Evolutionary conservation across 2,329 filamentous ascomycete species (phyloP).

Genomic region (Monilinia aucupariae): DNA sequence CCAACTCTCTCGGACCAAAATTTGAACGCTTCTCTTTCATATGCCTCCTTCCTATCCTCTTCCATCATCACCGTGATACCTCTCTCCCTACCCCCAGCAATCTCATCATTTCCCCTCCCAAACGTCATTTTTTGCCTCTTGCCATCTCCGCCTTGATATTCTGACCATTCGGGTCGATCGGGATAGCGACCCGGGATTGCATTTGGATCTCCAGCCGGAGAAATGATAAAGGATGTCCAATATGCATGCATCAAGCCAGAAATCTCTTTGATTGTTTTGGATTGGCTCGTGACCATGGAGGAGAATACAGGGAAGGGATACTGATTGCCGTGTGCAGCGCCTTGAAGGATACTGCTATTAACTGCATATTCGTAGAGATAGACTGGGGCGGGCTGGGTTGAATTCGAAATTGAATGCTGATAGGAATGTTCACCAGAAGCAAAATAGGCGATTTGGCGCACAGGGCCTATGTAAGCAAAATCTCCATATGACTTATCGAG

Average conservation of each 20-base stretch:
- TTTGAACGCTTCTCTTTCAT: constrained; percentile 45
- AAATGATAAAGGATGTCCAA: constrained; percentile 33
- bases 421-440: constrained; percentile 24
- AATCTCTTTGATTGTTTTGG: constrained; percentile 22
- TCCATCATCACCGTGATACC: constrained; percentile 43
- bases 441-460: constrained; percentile 53
- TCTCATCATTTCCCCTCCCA: constrained; percentile 55
- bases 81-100: constrained; percentile 34
- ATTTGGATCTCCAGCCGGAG: constrained; percentile 32
- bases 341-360: constrained; percentile 29
- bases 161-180: constrained; percentile 15
- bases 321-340: constrained; percentile 43
- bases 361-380: constrained; percentile 59
- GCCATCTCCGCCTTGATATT: constrained; percentile 22
- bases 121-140: constrained; percentile 42
- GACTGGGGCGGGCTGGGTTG: constrained; percentile 31
- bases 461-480: constrained; percentile 60
- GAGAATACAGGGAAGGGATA: constrained; percentile 43
- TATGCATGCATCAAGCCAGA: constrained; percentile 33
- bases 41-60: constrained; percentile 34
- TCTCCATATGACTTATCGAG: constrained; percentile 57
- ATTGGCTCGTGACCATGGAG: constrained; percentile 14
- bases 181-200: constrained; percentile 20
- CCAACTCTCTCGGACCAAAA: constrained; percentile 57
- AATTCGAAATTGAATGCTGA: not conserved